Evolutionary conservation across 2,329 filamentous ascomycete species (phyloP).

Genomic region (Fusarium nygamai): DNA sequence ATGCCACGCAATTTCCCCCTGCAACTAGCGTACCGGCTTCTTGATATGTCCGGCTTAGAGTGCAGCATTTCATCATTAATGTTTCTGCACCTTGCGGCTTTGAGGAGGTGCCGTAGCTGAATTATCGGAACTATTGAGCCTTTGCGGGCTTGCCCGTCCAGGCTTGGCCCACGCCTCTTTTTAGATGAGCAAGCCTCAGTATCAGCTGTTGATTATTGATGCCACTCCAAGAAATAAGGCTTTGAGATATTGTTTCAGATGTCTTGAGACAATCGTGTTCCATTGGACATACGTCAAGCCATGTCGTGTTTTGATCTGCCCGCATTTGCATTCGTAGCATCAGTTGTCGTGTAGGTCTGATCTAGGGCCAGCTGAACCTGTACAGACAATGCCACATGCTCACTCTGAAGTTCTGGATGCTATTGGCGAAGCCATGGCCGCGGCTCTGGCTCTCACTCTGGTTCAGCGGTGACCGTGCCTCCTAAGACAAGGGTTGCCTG

Average conservation of each 20-base stretch:
- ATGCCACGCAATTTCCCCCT: constrained; percentile 34
- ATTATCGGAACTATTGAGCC: constrained; percentile 18
- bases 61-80: background rate
- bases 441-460: constrained; percentile 21
- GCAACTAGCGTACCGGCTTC: constrained; percentile 12
- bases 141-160: constrained; percentile 27
- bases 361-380: constrained; percentile 35
- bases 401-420: background rate
- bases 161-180: constrained; percentile 24
- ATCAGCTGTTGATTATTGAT: constrained; percentile 12
- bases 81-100: background rate
- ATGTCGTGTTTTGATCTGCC: constrained; percentile 3
- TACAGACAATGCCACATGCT: background rate
- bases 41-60: background rate
- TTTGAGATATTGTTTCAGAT: constrained; percentile 27
- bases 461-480: constrained; percentile 17
- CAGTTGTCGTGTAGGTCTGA: background rate
- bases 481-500: constrained; percentile 25
- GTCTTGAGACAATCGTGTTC: constrained; percentile 5
- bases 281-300: constrained; percentile 2
- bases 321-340: background rate
- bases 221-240: background rate
- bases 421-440: constrained; percentile 4
- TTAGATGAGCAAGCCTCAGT: constrained; percentile 19
- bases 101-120: constrained; percentile 4